These are phyloP conservation scores for Gleditsia sinensis DNA, from an alignment of 306 rosid genomes.

Conservation along the genomic window DNA sequence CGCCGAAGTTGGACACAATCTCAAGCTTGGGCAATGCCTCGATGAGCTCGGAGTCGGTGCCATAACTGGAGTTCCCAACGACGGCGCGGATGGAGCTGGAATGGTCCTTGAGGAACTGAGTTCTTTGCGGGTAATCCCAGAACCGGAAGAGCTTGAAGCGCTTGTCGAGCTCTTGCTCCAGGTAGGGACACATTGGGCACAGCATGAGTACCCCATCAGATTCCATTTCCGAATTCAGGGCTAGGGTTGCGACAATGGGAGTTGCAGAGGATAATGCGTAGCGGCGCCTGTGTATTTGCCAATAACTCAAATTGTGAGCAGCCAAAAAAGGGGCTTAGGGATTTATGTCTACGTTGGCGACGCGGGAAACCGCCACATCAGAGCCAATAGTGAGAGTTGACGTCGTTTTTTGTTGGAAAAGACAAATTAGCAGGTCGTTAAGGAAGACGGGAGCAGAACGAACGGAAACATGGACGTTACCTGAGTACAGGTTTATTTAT, in stretches of 20 bases:
- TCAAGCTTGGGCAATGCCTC: conserved; percentile 67
- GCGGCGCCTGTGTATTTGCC: too few relatives aligned
- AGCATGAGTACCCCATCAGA: conserved; percentile 61
- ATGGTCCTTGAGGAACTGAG: conserved; percentile 46
- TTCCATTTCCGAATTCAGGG: conserved; percentile 48
- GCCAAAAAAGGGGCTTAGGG: too few relatives aligned
- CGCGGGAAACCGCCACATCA: too few relatives aligned
- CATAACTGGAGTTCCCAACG: conserved; percentile 42
- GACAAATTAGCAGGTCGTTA: too few relatives aligned
- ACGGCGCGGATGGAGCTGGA: conserved; percentile 61
- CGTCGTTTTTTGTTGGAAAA: too few relatives aligned
- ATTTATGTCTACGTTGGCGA: too few relatives aligned
- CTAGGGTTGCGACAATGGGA: background rate
- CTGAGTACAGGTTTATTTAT: too few relatives aligned
- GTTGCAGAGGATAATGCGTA: conserved; percentile 4
- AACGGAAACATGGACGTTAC: too few relatives aligned
- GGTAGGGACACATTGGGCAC: conserved; percentile 48
- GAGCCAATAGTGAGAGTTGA: too few relatives aligned
- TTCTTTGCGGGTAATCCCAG: conserved; percentile 47
- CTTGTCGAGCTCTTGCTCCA: conserved; percentile 67
- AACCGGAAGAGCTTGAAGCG: conserved; percentile 65
- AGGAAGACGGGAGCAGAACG: too few relatives aligned
- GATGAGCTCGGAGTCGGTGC: conserved; percentile 62
- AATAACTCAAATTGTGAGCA: too few relatives aligned
- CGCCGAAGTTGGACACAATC: conserved; percentile 73